phyloP scores from a whole-genome alignment of 2,329 filamentous ascomycete species.

The Didymosphaeria variabile region DNA sequence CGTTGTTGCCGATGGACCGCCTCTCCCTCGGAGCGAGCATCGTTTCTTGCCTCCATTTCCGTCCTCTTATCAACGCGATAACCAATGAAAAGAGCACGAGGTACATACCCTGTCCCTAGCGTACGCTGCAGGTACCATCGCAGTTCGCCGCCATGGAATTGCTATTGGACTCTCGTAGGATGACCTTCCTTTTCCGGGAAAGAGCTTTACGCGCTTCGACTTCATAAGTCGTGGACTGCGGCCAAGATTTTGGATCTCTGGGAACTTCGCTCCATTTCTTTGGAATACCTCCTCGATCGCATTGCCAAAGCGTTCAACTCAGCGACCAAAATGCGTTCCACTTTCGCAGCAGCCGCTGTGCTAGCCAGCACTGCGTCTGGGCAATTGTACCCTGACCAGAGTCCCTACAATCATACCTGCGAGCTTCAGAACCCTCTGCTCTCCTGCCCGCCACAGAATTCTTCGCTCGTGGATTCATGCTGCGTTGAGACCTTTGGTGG shows the following conservation, averaged over 20 bases:
- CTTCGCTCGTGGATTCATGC: conserved; percentile 64
- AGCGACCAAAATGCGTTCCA: conserved; percentile 32
- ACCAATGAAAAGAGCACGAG: conserved; percentile 46
- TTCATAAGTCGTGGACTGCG: conserved; percentile 25
- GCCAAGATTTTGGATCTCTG: conserved; percentile 16
- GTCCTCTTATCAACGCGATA: conserved; percentile 31
- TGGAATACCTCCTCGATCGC: conserved; percentile 13
- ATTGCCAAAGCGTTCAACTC: conserved; percentile 11
- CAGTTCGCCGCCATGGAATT: conserved; percentile 29
- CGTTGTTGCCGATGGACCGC: conserved; percentile 9
- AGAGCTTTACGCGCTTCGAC: conserved; percentile 31
- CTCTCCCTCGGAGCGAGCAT: conserved; percentile 6
- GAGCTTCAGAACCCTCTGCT: conserved; percentile 51
- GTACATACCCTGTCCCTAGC: conserved; percentile 28
- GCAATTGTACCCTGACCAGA: conserved; percentile 58
- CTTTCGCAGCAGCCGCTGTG: conserved; percentile 27
- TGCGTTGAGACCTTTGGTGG: conserved; percentile 73
- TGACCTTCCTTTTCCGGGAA: conserved; percentile 46
- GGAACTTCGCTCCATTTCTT: conserved; percentile 18
- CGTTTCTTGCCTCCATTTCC: conserved; percentile 5
- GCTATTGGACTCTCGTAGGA: conserved; percentile 17
- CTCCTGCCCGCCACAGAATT: conserved; percentile 44
- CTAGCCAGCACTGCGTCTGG: conserved; percentile 39
- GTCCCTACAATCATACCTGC: conserved; percentile 66
- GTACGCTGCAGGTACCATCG: conserved; percentile 42